These are phyloP conservation scores for Heliosperma pusillum DNA, from an alignment of 148 eudicot genomes.

Conservation along the genomic window DNA sequence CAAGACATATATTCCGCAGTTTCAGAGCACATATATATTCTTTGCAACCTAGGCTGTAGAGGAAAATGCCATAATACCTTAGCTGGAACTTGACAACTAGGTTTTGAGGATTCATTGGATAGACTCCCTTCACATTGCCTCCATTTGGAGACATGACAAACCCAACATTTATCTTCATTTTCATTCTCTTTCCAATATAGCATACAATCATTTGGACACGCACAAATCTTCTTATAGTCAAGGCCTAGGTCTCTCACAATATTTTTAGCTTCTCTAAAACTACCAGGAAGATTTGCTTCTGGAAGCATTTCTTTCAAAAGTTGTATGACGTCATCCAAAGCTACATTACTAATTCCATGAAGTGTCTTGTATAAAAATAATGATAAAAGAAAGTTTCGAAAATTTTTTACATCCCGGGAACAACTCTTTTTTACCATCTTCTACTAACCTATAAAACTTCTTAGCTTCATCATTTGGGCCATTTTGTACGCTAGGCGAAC, in stretches of 20 bases:
- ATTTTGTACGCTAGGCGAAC: not conserved
- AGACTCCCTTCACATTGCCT: not conserved
- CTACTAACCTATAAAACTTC: constrained; percentile 1
- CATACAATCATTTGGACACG: constrained; percentile 5
- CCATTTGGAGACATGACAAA: not conserved
- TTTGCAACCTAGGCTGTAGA: constrained; percentile 10
- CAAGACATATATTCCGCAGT: constrained; percentile 4
- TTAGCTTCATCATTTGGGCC: no score
- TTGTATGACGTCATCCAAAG: no score
- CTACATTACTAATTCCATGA: not conserved
- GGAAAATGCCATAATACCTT: constrained; percentile 1
- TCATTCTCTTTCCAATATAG: no score
- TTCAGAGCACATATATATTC: constrained; percentile 10
- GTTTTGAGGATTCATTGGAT: not conserved
- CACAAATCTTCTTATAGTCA: not conserved
- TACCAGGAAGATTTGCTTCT: not conserved
- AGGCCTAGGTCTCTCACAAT: not conserved
- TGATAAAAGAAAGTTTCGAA: constrained; percentile 7
- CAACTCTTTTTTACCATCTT: constrained; percentile 10
- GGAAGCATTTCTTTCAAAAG: no score
- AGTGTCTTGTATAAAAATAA: not conserved
- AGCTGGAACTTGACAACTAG: not conserved
- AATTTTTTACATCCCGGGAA: constrained; percentile 10
- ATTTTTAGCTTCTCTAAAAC: not conserved
- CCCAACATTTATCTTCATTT: no score